Base-by-base conservation (phyloP, 805 yeast genomes). In the Sungouiozyma ichnusensis region DNA sequence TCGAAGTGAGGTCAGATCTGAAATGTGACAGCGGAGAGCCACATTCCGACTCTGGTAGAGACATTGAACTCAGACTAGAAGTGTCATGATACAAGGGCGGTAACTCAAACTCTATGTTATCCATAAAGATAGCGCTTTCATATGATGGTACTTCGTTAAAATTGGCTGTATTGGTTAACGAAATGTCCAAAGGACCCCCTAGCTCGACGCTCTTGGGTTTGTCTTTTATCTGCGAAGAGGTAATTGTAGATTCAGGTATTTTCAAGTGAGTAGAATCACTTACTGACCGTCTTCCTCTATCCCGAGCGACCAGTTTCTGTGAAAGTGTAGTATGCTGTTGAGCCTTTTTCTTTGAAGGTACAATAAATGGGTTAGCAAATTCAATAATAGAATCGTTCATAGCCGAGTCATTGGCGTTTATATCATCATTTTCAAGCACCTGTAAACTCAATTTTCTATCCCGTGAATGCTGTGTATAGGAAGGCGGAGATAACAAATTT, bases 81-180 rank as follows among this genome's bases (percentile, higher is more conserved):
- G 20, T 33, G 16, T 33, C 41, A 11, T 52, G 53, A 57, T 85
- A 86, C 3, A 73, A 72, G 0, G 96, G 96, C 4, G 94, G 77
- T 20, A 79, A 62, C 38, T 73, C 75, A 15, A 66, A 71, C 4
- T 66, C 71, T 13, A 69, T 63, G 3, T 62, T 65, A 37, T 71
- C 77, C 2, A 74, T 61, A 52, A 72, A 73, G 58, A 86, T 63
- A 0, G 97, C 96, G 29, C 84, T 79, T 9, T 71, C 73, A 60
- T 88, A 88, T 0, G 94, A 77, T 0, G 97, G 97, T 8, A 88
- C 95, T 37, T 75, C 66, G n/a, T 81, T 76, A 48, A 84, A 48
- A 3, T 66, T 60, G 11, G 20, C 41, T 31, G n/a, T 16, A 7
- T 18, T 17, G 16, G 36, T 38, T 11, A n/a, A 6, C 4, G 20